Evolutionary conservation across 257 asterid species (phyloP), one percentile per base, ranked within the genome.

Genomic region (Primulina eburnea): DNA sequence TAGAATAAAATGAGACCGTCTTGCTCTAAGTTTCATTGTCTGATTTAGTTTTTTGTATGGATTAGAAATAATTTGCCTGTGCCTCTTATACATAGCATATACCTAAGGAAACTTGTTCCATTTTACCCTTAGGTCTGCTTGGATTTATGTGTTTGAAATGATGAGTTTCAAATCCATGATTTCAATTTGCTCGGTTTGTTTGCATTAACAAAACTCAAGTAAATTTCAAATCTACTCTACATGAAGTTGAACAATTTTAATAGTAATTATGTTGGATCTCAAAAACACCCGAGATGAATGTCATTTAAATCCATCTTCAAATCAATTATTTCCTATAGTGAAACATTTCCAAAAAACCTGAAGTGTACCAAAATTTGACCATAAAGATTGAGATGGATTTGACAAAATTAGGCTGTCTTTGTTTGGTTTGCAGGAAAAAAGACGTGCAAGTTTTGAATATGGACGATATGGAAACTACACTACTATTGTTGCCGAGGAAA

Each of bases 391-490:
- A 55, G 32, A 9, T 43, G 64, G 65, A 47, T 71, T 43, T 47
- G 60, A 33, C 8, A 61, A 58, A 56, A 50, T 65, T 35, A 64
- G 16, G 21, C 40, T 35, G 35, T 76, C 14, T 14, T 67, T 62
- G 76, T 75, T 77, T 10, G 69, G 14, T 35, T 72, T 67, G 78
- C 85, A 92, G 98, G 98, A 92, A 82, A 92, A 92, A 78, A 80
- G 96, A 50, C 68, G 80, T 70, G 65, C 75, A 67, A 92, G 98
- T 80, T 92, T 89, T 67, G 98, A 92, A 76, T 92, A 92, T 67
- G 98, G 98, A 35, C 88, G 98, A 7, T 92, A 92, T 76, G 98
- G 98, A 67, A 92, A 92, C 76, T 87, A 87, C 67, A 92, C 98
- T 61, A 92, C 96, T 66, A 70, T 83, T 75, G 98, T 82, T 78